Evolutionary conservation across 176 grass and related monocot species (phyloP).

Genomic region (Alopecurus myosuroides): DNA sequence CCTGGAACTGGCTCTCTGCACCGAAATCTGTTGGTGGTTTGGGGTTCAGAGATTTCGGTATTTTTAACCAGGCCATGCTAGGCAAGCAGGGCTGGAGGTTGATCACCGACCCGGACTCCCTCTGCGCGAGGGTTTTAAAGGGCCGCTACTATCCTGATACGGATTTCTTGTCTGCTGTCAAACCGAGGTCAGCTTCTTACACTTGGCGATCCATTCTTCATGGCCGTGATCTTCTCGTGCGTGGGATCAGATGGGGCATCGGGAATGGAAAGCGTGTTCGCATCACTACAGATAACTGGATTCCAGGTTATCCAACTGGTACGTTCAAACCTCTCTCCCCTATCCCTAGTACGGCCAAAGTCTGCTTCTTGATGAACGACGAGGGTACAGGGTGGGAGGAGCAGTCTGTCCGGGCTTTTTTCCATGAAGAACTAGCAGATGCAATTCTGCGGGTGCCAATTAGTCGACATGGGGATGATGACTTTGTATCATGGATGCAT

Average conservation of each 20-base stretch:
- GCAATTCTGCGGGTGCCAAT: background rate
- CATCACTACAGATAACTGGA: background rate
- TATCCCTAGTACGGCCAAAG: background rate
- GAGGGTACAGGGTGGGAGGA: background rate
- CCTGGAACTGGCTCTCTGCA: too few relatives aligned
- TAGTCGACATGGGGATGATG: background rate
- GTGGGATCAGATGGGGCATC: background rate
- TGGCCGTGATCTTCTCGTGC: background rate
- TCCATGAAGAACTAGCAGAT: background rate
- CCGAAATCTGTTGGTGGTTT: too few relatives aligned
- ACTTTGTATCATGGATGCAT: background rate
- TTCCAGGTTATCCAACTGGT: background rate
- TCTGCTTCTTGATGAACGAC: background rate
- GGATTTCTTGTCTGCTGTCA: background rate
- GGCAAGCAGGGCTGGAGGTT: background rate
- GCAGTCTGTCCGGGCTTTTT: background rate
- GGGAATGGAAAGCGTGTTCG: background rate
- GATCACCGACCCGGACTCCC: background rate
- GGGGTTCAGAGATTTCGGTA: too few relatives aligned
- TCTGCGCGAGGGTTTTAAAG: background rate
- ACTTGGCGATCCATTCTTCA: background rate
- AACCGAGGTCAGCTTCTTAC: background rate
- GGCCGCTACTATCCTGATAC: background rate
- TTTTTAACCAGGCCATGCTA: background rate
- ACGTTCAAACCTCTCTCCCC: background rate